Evolutionary conservation across 176 grass and related monocot genomes (phyloP), one percentile per base, ranked within the genome.

Genomic region (Elymus sibiricus): DNA sequence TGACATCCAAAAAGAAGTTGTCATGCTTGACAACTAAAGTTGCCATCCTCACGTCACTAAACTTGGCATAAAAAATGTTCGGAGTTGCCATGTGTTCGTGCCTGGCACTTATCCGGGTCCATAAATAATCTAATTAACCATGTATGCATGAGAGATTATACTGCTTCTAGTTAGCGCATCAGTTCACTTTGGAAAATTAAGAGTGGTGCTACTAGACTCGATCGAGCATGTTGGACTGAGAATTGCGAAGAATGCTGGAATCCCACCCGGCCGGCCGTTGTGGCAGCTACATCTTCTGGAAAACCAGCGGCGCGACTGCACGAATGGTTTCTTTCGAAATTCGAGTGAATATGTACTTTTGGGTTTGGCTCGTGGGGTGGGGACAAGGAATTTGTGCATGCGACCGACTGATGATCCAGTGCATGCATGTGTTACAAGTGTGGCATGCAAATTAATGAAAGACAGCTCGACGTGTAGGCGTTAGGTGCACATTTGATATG

Each of bases 161-260:
- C 69, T 74, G 43, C 40, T 74, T 74, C 70, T 74, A 74, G 70
- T 27, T 74, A 47, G 26, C 71, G 71, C 71, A 74, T 74, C 71
- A 1, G 46, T 49, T 49, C 42, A 14, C 42, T 28, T 74, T 49
- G 47, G 26, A 27, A 31, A 42, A 14, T 49, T 4, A 31, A 75
- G 43, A 51, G 46, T 47, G 47, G 4, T 75, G 43, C 72, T 60
- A 21, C 72, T 19, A 49, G 53, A 53, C 49, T 53, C 49, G 15
- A 39, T 2, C 4, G 21, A 42, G 69, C 21, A 72, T 72, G 21
- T 7, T 22, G 9, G 68, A 71, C 35, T 39, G 37, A 2, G 35
- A 47, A 74, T 49, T 74, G 14, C 42, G 70, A 74, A 1, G 70
- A 17, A 22, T 11, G 32, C 32, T 37, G 75, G 19, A 77, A 77